A percentile compares a stretch with the other conserved stretches of the same genome.
Conservation (phyloP, 2,329 filamentous ascomycete species). For the Aspergillus sergii region DNA sequence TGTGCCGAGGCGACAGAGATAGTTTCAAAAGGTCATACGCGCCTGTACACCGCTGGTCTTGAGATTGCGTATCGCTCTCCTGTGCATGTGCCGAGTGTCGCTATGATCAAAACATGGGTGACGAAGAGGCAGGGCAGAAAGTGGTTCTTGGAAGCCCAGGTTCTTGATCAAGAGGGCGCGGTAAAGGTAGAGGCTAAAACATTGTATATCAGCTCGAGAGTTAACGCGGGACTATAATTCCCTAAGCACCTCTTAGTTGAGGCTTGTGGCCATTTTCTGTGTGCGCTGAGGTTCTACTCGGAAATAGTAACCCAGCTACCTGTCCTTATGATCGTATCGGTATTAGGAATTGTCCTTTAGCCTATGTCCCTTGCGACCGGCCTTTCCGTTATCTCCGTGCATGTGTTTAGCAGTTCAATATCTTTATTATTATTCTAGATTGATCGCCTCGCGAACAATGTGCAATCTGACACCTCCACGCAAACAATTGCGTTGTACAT, state of each 20-base stretch:
- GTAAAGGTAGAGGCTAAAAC: conserved; percentile 14
- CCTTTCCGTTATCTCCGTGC: neutral
- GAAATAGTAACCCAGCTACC: neutral
- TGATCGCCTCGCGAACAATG: too few species aligned
- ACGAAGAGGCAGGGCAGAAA: conserved; percentile 17
- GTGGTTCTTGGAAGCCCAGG: conserved; percentile 28
- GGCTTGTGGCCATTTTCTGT: neutral
- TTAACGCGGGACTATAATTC: neutral
- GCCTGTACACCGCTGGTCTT: conserved; percentile 15
- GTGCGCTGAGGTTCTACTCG: neutral
- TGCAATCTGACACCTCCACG: too few species aligned
- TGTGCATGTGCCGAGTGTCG: conserved; percentile 13
- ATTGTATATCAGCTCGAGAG: conserved; percentile 11
- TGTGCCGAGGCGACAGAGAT: conserved; percentile 15
- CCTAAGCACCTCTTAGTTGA: neutral
- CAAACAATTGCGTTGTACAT: too few species aligned
- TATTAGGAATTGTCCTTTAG: neutral
- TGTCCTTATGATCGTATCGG: neutral
- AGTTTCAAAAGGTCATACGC: conserved; percentile 2
- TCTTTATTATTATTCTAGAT: too few species aligned
- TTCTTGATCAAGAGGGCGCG: conserved; percentile 9
- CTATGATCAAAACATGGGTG: conserved; percentile 18
- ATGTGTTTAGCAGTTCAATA: too few species aligned
- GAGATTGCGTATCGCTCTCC: conserved; percentile 14
- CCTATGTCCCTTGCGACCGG: neutral